These are phyloP conservation scores for Pholiota adiposa DNA, from an alignment of 1,284 basidiomycete species.

Conservation along the genomic window DNA sequence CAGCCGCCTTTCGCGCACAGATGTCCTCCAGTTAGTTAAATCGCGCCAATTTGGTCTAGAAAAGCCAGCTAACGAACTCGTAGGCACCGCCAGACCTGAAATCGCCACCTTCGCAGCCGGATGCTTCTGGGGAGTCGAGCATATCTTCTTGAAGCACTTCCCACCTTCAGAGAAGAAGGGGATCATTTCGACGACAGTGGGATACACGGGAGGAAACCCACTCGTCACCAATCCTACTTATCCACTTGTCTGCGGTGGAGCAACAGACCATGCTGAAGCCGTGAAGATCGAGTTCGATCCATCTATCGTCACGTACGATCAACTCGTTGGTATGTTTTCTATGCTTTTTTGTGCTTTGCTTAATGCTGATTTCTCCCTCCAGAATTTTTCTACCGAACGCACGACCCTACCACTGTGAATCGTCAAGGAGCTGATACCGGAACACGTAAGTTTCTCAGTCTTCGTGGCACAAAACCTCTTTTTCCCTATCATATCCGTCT, in stretches of 20 bases:
- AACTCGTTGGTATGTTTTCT: constrained; percentile 68
- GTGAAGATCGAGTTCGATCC: constrained; percentile 88
- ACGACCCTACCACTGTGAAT: constrained; percentile 89
- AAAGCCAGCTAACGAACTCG: not conserved
- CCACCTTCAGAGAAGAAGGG: constrained; percentile 69
- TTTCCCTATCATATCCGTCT: not conserved
- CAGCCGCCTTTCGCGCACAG: constrained; percentile 24
- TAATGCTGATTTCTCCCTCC: not conserved
- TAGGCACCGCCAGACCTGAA: constrained; percentile 25
- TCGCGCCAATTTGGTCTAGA: not conserved
- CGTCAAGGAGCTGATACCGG: constrained; percentile 80
- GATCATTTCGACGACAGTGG: constrained; percentile 74
- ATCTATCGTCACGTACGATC: constrained; percentile 74
- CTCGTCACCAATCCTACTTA: constrained; percentile 68
- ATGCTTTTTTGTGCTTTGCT: not conserved
- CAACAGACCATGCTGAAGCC: constrained; percentile 91
- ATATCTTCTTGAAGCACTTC: constrained; percentile 85
- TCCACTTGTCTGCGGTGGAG: constrained; percentile 78
- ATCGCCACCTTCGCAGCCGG: constrained; percentile 67
- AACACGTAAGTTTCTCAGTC: constrained; percentile 60
- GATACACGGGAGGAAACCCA: constrained; percentile 80
- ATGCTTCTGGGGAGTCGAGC: constrained; percentile 88
- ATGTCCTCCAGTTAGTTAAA: constrained; percentile 29
- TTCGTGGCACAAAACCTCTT: too few species aligned
- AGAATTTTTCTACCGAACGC: constrained; percentile 95